These are phyloP conservation scores for Podospora anserina DNA, from an alignment of 495 filamentous ascomycete genomes.

Conservation along the genomic window DNA sequence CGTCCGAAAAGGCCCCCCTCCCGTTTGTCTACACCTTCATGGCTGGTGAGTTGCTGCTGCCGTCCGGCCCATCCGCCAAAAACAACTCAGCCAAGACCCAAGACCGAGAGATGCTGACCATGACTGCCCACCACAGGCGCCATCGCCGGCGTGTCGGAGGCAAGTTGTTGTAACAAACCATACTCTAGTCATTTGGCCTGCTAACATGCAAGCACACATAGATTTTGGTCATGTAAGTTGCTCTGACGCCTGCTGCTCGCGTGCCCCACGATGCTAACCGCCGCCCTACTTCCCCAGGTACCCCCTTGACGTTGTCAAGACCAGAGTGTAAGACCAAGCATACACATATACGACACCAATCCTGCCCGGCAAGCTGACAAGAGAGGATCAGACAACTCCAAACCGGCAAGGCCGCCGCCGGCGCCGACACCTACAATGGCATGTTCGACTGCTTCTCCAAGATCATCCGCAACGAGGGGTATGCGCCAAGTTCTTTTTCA, in stretches of 20 bases:
- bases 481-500: constrained; percentile 26
- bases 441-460: constrained; percentile 98
- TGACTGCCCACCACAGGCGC: constrained; percentile 19
- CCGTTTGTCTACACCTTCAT: constrained; percentile 38
- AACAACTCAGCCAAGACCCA: constrained; percentile 14
- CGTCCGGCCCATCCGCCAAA: constrained; percentile 8
- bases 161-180: constrained; percentile 14
- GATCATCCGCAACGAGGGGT: constrained; percentile 94
- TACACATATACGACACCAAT: constrained; percentile 5
- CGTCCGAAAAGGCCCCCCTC: constrained; percentile 32
- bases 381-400: constrained; percentile 71
- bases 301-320: constrained; percentile 97
- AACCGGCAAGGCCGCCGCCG: constrained; percentile 60
- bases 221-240: constrained; percentile 80
- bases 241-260: constrained; percentile 19
- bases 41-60: constrained; percentile 28
- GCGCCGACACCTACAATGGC: constrained; percentile 83
- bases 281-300: constrained; percentile 60
- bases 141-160: constrained; percentile 33
- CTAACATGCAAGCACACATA: constrained; percentile 41
- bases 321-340: constrained; percentile 66
- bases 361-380: constrained; percentile 28
- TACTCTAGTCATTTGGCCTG: constrained; percentile 23
- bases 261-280: constrained; percentile 24
- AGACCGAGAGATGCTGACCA: constrained; percentile 21